Conservation (phyloP, 441 rosid species). For the Manihot esculenta region DNA sequence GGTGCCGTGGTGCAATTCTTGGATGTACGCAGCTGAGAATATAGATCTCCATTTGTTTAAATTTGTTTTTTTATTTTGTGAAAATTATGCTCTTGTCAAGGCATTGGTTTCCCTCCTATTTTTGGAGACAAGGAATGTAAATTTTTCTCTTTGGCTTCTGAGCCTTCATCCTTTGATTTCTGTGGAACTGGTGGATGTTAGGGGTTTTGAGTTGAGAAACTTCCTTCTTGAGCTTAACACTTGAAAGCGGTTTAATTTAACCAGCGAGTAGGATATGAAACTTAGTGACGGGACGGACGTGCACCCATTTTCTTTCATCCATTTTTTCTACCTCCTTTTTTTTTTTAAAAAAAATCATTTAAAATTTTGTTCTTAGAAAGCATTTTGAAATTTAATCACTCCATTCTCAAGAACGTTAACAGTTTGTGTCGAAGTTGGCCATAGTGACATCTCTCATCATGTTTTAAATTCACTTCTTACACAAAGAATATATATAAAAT, state of each 20-base stretch:
- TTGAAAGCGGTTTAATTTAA: too few species aligned
- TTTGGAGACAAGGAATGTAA: constrained; percentile 25
- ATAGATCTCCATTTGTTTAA: constrained; percentile 32
- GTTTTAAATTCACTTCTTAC: too few species aligned
- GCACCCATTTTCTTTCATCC: background rate
- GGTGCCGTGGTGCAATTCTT: constrained; percentile 72
- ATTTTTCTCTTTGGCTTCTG: constrained; percentile 3
- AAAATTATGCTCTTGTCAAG: constrained; percentile 22
- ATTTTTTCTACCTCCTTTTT: background rate
- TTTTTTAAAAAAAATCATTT: too few species aligned
- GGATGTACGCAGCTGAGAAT: constrained; percentile 78
- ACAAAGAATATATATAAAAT: too few species aligned
- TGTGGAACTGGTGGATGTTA: background rate
- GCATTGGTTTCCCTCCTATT: constrained; percentile 19
- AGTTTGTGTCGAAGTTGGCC: too few species aligned
- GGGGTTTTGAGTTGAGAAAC: background rate
- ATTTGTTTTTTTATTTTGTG: constrained; percentile 24
- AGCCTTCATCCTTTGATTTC: constrained; percentile 21
- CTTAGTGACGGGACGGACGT: constrained; percentile 6
- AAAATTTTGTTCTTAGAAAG: too few species aligned
- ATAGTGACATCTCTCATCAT: too few species aligned
- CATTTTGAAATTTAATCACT: too few species aligned
- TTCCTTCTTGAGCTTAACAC: too few species aligned
- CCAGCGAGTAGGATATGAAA: constrained; percentile 6
- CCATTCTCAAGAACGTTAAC: too few species aligned